These are phyloP conservation scores for Kurtzmaniella fragi DNA, from an alignment of 805 yeast genomes.

Conservation along the genomic window DNA sequence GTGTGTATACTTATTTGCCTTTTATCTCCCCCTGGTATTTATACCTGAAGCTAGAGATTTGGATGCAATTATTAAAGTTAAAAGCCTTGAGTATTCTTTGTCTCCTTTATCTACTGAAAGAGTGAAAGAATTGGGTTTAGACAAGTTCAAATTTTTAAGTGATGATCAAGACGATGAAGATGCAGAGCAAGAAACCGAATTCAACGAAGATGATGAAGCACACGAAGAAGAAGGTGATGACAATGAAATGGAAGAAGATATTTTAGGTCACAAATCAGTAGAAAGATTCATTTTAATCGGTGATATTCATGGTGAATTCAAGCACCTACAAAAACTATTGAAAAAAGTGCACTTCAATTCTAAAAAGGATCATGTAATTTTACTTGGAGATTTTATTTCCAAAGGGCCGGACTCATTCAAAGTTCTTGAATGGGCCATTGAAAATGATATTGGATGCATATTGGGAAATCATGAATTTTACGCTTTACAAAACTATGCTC, in stretches of 20 bases:
- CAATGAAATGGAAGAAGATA: constrained; percentile 1
- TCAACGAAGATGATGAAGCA: constrained; percentile 1
- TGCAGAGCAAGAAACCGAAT: constrained; percentile 4
- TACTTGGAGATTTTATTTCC: constrained; percentile 80
- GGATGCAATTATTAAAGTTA: constrained; percentile 18
- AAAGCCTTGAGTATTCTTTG: constrained; percentile 19
- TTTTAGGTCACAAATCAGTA: constrained; percentile 5
- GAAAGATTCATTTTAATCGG: constrained; percentile 69
- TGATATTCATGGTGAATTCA: constrained; percentile 80
- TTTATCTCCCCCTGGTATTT: constrained; percentile 27
- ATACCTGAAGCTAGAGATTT: constrained; percentile 29
- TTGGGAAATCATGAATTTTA: constrained; percentile 88
- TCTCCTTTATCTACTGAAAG: constrained; percentile 16
- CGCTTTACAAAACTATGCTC: constrained; percentile 60
- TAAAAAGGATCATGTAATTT: constrained; percentile 52
- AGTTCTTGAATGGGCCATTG: constrained; percentile 61
- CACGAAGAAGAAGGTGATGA: constrained; percentile 1
- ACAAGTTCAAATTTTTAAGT: neutral
- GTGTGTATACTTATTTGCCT: constrained; percentile 24
- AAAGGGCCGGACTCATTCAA: constrained; percentile 76
- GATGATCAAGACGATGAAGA: constrained; percentile 5
- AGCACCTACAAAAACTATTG: constrained; percentile 50
- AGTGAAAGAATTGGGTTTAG: constrained; percentile 12
- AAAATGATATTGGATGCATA: constrained; percentile 61
- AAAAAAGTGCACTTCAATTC: constrained; percentile 42